Percentiles rank a stretch among this genome's conserved stretches.
Conservation (phyloP, 140 eudicot genomes). For the Stevia rebaudiana region DNA sequence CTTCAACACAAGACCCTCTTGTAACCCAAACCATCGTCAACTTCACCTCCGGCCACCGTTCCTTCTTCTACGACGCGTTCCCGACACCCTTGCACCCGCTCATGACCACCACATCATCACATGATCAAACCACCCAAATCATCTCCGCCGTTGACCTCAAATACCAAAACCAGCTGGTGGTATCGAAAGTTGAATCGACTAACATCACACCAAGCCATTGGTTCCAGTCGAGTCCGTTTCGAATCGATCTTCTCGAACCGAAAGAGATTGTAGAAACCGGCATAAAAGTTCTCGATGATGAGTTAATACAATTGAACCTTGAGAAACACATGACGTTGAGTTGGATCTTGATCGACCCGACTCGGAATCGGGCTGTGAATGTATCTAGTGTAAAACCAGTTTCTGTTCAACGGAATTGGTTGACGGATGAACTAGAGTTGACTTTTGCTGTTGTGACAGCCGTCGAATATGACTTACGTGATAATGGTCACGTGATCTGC, state of each 20-base stretch:
- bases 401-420: slow-evolving; percentile 54
- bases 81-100: slow-evolving; percentile 20
- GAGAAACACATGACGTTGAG: slow-evolving; percentile 37
- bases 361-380: slow-evolving; percentile 40
- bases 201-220: slow-evolving; percentile 39
- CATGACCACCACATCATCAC: background rate
- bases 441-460: slow-evolving; percentile 40
- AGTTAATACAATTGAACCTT: background rate
- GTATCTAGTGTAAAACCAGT: slow-evolving; percentile 51
- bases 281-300: slow-evolving; percentile 23
- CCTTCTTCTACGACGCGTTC: slow-evolving; percentile 39
- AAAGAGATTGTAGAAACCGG: slow-evolving; percentile 47
- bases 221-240: slow-evolving; percentile 47
- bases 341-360: slow-evolving; percentile 75
- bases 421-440: slow-evolving; percentile 48
- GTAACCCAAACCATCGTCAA: slow-evolving; percentile 19
- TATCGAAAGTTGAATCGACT: slow-evolving; percentile 36
- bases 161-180: slow-evolving; percentile 25
- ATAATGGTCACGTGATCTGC: slow-evolving; percentile 33
- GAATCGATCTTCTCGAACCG: slow-evolving; percentile 54
- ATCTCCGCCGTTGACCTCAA: slow-evolving; percentile 64
- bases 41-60: slow-evolving; percentile 42
- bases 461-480: slow-evolving; percentile 4
- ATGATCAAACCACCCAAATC: slow-evolving; percentile 20
- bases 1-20: slow-evolving; percentile 21